These are phyloP conservation scores for Penicillium freii DNA, from an alignment of 2,329 filamentous ascomycete species.

Conservation along the genomic window DNA sequence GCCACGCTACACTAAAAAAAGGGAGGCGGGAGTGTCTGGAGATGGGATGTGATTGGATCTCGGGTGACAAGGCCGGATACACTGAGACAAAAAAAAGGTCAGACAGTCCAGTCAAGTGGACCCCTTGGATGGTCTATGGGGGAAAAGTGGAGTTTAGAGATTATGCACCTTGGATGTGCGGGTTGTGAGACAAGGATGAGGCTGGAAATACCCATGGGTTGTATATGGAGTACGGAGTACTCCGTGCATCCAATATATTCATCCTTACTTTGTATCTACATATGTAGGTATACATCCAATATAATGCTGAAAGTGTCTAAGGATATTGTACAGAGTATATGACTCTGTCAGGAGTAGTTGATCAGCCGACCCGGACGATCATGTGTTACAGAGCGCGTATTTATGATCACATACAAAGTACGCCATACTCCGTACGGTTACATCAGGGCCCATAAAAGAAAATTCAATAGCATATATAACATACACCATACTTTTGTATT, in stretches of 20 bases:
- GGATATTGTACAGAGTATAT: background rate
- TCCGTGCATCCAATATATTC: too few relatives aligned
- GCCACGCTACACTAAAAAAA: conserved; percentile 5
- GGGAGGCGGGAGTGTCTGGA: conserved; percentile 7
- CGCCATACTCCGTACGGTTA: background rate
- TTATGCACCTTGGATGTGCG: background rate
- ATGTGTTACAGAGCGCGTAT: background rate
- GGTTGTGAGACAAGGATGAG: background rate
- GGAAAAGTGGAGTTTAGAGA: background rate
- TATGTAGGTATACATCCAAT: too few relatives aligned
- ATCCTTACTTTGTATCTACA: too few relatives aligned
- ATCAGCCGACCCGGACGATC: background rate
- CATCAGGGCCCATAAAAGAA: background rate
- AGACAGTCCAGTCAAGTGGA: conserved; percentile 4
- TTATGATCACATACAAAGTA: background rate
- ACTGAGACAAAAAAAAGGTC: conserved; percentile 4
- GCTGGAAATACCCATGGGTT: background rate
- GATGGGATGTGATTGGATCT: background rate
- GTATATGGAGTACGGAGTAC: background rate
- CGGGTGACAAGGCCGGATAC: background rate
- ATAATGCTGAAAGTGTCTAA: too few relatives aligned
- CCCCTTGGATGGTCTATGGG: background rate
- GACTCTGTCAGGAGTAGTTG: background rate
- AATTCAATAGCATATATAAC: background rate
- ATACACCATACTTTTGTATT: background rate